Percentiles rank a stretch among this genome's conserved stretches.
These are phyloP conservation scores for Phoma sp. DNA, from an alignment of 2,329 filamentous ascomycete genomes.

Conservation along the genomic window DNA sequence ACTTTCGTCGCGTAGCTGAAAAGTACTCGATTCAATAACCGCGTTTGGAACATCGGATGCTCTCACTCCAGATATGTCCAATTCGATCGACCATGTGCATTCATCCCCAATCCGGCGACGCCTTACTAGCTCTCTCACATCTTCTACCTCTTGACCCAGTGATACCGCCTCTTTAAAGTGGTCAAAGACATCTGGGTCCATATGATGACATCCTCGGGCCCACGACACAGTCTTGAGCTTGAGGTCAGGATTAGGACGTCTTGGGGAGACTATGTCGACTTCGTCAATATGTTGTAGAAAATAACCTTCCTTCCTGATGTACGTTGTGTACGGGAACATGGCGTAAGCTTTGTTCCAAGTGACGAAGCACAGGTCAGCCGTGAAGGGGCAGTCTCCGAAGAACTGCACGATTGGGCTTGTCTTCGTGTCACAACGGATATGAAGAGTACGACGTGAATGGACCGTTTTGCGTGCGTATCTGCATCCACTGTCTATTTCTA, in stretches of 20 bases:
- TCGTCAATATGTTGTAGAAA: background rate
- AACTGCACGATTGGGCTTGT: background rate
- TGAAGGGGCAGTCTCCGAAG: background rate
- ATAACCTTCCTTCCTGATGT: constrained; percentile 3
- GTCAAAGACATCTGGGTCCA: background rate
- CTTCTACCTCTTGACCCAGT: background rate
- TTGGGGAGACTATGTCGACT: too few relatives aligned
- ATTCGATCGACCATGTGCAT: constrained; percentile 5
- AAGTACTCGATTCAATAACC: constrained; percentile 1
- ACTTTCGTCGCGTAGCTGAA: too few relatives aligned
- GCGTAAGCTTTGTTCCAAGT: constrained; percentile 17
- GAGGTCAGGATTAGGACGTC: too few relatives aligned
- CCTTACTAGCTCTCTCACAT: background rate
- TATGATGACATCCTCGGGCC: too few relatives aligned
- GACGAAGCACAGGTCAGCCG: constrained; percentile 1
- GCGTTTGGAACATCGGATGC: background rate
- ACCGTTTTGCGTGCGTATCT: too few relatives aligned
- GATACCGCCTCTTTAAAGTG: background rate
- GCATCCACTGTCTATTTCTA: too few relatives aligned
- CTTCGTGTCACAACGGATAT: too few relatives aligned
- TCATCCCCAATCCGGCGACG: constrained; percentile 11
- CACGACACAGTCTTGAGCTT: background rate
- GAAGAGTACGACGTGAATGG: too few relatives aligned
- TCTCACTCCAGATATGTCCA: background rate
- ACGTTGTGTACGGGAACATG: constrained; percentile 1